Base-by-base conservation (phyloP, 2,329 filamentous ascomycete species). In the Hypoxylon sp. region DNA sequence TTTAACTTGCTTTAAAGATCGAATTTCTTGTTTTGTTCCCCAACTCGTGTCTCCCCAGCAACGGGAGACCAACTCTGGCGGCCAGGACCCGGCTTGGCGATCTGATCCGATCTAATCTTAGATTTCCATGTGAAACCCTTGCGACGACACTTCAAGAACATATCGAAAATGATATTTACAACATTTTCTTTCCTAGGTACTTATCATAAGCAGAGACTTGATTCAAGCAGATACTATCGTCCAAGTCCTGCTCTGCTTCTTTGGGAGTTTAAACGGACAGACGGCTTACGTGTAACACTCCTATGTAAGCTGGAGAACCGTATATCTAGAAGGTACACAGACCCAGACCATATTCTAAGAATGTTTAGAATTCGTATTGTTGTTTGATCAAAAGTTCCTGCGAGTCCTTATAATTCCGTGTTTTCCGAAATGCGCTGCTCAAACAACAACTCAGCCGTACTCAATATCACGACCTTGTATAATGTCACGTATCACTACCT, bases 1-100 rank as follows among this genome's bases (percentile, higher is more conserved):
- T 64, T 53, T 33, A 24, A 37, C 17, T 46, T 22, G 44, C 14
- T 67, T 55, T 50, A 33, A 56, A 57, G 24, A 57, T 42, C 33
- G 8, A 63, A 51, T 73, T 70, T 65, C 73, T 68, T 74, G 67
- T 73, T 74, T 74, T 73, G 63, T 65, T 51, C 46, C 50, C 50
- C n/a, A 37, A 31, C 52, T 61, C 60, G 52, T 53, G 59, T 71
- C 61, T 64, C 69, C 69, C 56, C 52, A 64, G 69, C 67, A 71
- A 71, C 68, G 61, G 48, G 10, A 17, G 22, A 22, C 17, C 53
- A 65, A 13, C 46, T 29, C 52, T 11, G 58, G 57, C 66, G 63
- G 59, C 50, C 63, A 54, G 48, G 17, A 46, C 14, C 69, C 69
- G 66, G 54, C 69, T 71, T 69, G 69, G 69, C 69, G 63, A 71